A percentile compares a stretch with the other conserved stretches of the same genome.
Conservation (phyloP, 225 moss, liverwort and hornwort genomes). For the Bryum argenteum region DNA sequence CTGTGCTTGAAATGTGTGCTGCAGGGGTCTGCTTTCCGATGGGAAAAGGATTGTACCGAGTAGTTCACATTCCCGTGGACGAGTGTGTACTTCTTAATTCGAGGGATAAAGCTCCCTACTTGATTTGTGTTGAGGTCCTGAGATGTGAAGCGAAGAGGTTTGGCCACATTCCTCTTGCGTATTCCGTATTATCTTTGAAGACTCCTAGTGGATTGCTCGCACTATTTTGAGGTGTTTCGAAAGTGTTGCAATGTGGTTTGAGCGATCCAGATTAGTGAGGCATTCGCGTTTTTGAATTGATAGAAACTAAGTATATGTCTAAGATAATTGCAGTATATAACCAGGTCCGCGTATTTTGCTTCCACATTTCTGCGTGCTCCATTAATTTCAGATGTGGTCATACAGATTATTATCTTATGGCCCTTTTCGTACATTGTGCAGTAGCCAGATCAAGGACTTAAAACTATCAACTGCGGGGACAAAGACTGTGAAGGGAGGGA, state of each 20-base stretch:
- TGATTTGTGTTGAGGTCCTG: slow-evolving; percentile 92
- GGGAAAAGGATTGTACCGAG: slow-evolving; percentile 87
- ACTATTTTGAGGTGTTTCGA: slow-evolving; percentile 17
- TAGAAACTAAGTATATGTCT: neutral
- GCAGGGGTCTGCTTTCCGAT: slow-evolving; percentile 95
- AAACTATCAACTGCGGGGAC: slow-evolving; percentile 51
- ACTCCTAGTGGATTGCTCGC: slow-evolving; percentile 8
- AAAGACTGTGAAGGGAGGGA: slow-evolving; percentile 70
- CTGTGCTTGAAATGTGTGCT: slow-evolving; percentile 32
- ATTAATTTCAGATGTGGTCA: slow-evolving; percentile 14
- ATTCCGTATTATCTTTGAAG: neutral
- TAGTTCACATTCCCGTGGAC: slow-evolving; percentile 92
- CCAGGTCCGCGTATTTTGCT: slow-evolving; percentile 20
- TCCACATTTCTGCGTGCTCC: slow-evolving; percentile 12
- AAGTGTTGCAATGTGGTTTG: slow-evolving; percentile 22
- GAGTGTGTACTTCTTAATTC: slow-evolving; percentile 93
- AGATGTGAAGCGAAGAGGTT: slow-evolving; percentile 90
- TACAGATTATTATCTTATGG: slow-evolving; percentile 1
- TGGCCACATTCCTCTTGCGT: slow-evolving; percentile 8
- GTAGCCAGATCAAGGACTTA: slow-evolving; percentile 64
- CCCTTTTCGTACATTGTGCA: slow-evolving; percentile 40
- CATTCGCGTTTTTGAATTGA: neutral
- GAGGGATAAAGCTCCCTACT: slow-evolving; percentile 93
- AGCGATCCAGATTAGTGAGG: slow-evolving; percentile 8
- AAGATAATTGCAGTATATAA: neutral